These are phyloP conservation scores for Erysimum cheiranthoides DNA, from an alignment of 345 rosid species.

Conservation along the genomic window DNA sequence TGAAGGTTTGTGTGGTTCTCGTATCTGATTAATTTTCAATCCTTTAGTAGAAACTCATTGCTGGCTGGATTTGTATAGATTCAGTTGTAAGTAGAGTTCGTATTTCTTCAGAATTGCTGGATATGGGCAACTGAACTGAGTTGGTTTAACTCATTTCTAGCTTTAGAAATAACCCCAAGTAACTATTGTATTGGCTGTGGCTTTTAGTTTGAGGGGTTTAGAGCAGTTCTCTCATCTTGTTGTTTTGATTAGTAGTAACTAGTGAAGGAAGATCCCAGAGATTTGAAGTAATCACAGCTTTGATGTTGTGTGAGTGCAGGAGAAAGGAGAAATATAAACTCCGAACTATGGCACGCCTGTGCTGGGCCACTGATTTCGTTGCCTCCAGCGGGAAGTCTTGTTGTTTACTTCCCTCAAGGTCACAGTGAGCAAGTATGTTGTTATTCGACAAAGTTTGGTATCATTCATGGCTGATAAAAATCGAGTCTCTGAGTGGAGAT, in stretches of 20 bases:
- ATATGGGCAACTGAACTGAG: slow-evolving; percentile 11
- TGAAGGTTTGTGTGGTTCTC: slow-evolving; percentile 62
- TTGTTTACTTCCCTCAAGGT: slow-evolving; percentile 92
- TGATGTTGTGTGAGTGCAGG: slow-evolving; percentile 52
- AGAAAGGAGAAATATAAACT: slow-evolving; percentile 78
- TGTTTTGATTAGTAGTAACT: slow-evolving; percentile 33
- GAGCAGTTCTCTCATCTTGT: slow-evolving; percentile 8
- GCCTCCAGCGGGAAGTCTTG: slow-evolving; percentile 87
- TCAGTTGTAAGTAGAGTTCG: slow-evolving; percentile 31
- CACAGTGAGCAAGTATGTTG: slow-evolving; percentile 86
- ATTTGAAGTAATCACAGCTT: slow-evolving; percentile 32
- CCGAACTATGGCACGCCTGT: slow-evolving; percentile 96
- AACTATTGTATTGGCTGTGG: slow-evolving; percentile 4
- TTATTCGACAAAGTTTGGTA: background rate
- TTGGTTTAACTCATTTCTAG: background rate
- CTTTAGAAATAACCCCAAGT: slow-evolving; percentile 31
- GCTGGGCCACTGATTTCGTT: slow-evolving; percentile 91
- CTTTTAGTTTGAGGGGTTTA: slow-evolving; percentile 27
- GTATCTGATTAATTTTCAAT: background rate
- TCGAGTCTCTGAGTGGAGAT: slow-evolving; percentile 11
- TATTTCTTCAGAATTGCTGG: slow-evolving; percentile 11
- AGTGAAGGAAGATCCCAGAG: background rate
- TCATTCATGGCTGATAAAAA: slow-evolving; percentile 5
- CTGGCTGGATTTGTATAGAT: slow-evolving; percentile 22
- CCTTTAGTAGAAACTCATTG: slow-evolving; percentile 9